Conservation (phyloP, 305 asterid species). For the Fraxinus floribunda region DNA sequence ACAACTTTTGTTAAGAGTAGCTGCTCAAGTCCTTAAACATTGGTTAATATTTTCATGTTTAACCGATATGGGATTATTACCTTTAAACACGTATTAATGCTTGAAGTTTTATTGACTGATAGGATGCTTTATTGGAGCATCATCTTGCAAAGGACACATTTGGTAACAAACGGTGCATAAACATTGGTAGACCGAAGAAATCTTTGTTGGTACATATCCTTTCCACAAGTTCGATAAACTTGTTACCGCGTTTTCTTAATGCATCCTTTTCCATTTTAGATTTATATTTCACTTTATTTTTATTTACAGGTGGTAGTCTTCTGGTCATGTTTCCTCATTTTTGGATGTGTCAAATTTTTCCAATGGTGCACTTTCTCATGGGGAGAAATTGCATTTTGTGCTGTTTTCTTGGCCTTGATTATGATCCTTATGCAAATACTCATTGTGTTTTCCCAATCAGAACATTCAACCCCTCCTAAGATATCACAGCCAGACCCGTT, state of each 20-base stretch:
- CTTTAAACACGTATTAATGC: background rate
- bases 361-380: conserved; percentile 59
- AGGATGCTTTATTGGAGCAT: conserved; percentile 76
- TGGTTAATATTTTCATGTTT: background rate
- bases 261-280: conserved; percentile 1
- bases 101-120: conserved; percentile 6
- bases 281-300: background rate
- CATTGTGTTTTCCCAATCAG: conserved; percentile 63
- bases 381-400: conserved; percentile 57
- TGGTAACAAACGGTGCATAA: conserved; percentile 42
- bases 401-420: conserved; percentile 51
- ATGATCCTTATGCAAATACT: conserved; percentile 70
- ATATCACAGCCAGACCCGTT: conserved; percentile 35
- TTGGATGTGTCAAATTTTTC: conserved; percentile 41
- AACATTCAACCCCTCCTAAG: conserved; percentile 46
- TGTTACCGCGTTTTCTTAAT: background rate
- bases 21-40: background rate
- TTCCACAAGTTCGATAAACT: background rate
- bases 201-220: conserved; percentile 57
- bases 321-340: conserved; percentile 57
- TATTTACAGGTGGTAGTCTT: conserved; percentile 55
- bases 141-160: conserved; percentile 65
- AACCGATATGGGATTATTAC: background rate
- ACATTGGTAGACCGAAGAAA: conserved; percentile 57
- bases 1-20: conserved; percentile 1